Base-by-base conservation (phyloP, 495 filamentous ascomycete species). In the Melanomma pulvis-pyrius region DNA sequence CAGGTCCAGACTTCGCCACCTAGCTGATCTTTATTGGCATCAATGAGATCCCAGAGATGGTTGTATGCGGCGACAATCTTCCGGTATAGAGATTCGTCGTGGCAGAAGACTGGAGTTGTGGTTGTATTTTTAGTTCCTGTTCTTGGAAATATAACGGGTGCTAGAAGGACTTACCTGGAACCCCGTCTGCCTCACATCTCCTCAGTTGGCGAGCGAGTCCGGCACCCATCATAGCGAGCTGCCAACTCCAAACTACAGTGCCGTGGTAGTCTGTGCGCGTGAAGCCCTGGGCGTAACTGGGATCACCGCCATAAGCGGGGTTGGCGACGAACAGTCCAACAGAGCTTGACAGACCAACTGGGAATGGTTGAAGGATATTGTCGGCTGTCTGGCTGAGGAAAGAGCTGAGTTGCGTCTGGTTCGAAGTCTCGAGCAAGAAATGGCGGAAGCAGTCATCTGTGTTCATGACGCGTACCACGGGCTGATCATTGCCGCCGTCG, bases 201-300 rank as follows among this genome's bases (percentile, higher is more conserved):
- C 36, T 68, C 1, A 78, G 64, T 61, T 78, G 75, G 0, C 69
- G 63, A 39, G 70, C 59, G 7, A 89, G 71, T 0, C 87, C 87
- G 24, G 77, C 78, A 0, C 81, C 86, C 83, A 87, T 87, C 85
- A 88, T 87, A 3, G 85, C 83, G 26, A 88, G 75, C 39, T 81
- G 86, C 85, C 86, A 89, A 58, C 79, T 79, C 86, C 87, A 88
- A 8, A 89, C 79, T 0, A 89, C 87, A 0, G 86, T 87, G 0
- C 87, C 87, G 64, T 89, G 87, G 61, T 88, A 89, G 0, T 83
- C 83, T 30, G 76, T 76, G 6, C 78, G 83, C 0, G 83, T 84
- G 60, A 78, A 89, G 59, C 86, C 85, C 4, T 66, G 73, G 76
- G 78, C 71, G 50, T 71, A 71, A n/a, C 75, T 63, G 0, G 79